These are phyloP conservation scores for Ceratobasidium sp. DNA, from an alignment of 1,284 basidiomycete species.

Conservation along the genomic window DNA sequence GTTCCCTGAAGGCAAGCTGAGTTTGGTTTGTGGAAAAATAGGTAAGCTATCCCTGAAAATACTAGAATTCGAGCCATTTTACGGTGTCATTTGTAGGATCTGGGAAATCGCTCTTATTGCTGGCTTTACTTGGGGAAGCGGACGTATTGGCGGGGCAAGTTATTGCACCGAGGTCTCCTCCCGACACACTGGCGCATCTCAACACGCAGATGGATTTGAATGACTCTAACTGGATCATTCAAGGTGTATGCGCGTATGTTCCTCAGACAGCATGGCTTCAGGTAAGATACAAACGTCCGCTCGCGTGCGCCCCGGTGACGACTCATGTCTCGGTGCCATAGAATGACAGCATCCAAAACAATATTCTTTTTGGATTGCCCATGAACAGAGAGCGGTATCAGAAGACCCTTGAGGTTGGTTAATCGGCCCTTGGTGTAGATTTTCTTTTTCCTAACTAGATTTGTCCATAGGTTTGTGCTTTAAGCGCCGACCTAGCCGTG, in stretches of 20 bases:
- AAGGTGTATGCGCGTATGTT: slow-evolving; percentile 88
- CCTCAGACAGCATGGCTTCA: slow-evolving; percentile 72
- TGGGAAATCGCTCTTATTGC: slow-evolving; percentile 83
- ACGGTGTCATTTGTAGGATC: slow-evolving; percentile 62
- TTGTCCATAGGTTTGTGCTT: slow-evolving; percentile 63
- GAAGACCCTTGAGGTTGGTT: slow-evolving; percentile 71
- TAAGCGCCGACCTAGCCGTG: slow-evolving; percentile 69
- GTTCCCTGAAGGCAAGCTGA: slow-evolving; percentile 82
- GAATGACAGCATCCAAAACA: slow-evolving; percentile 93
- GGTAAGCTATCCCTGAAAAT: slow-evolving; percentile 49
- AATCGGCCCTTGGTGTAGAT: too few relatives aligned
- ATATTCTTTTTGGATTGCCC: slow-evolving; percentile 90
- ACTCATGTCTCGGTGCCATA: slow-evolving; percentile 67
- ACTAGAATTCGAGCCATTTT: too few relatives aligned
- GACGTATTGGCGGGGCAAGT: slow-evolving; percentile 87
- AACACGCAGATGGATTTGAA: slow-evolving; percentile 54
- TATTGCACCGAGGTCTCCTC: slow-evolving; percentile 83
- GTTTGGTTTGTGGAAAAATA: slow-evolving; percentile 78
- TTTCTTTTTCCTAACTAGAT: slow-evolving; percentile 5
- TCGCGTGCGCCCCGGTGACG: neutral
- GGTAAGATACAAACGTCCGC: neutral
- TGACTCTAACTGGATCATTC: slow-evolving; percentile 77
- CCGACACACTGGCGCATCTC: slow-evolving; percentile 77
- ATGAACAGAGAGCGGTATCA: slow-evolving; percentile 82
- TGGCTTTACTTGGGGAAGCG: slow-evolving; percentile 91